Percentiles rank a stretch among this genome's conserved stretches.
These are phyloP conservation scores for Fusarium redolens DNA, from an alignment of 2,329 filamentous ascomycete genomes.

Conservation along the genomic window DNA sequence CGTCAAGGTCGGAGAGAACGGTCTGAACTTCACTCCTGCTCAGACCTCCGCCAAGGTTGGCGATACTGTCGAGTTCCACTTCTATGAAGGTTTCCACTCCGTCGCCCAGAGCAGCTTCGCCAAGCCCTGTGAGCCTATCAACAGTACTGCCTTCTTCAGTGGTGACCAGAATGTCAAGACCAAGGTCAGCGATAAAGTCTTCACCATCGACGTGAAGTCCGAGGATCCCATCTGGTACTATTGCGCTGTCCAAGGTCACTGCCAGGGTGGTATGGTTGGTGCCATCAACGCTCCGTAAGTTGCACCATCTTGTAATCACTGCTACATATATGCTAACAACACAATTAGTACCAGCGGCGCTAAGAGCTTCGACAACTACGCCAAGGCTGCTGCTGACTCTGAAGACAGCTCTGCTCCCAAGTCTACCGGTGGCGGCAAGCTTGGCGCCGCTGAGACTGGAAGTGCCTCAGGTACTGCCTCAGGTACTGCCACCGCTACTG, in stretches of 20 bases:
- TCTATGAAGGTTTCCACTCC: slow-evolving; percentile 65
- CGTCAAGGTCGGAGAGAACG: slow-evolving; percentile 41
- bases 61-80: slow-evolving; percentile 59
- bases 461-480: slow-evolving; percentile 20
- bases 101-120: slow-evolving; percentile 70
- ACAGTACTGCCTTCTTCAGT: slow-evolving; percentile 59
- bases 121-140: slow-evolving; percentile 67
- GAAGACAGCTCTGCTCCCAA: slow-evolving; percentile 33
- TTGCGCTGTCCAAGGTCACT: slow-evolving; percentile 70
- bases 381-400: slow-evolving; percentile 24
- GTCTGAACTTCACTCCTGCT: slow-evolving; percentile 62
- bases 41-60: slow-evolving; percentile 63
- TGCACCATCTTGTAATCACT: background rate
- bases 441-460: slow-evolving; percentile 29
- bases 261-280: slow-evolving; percentile 70
- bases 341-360: slow-evolving; percentile 26
- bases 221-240: slow-evolving; percentile 72
- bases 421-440: slow-evolving; percentile 33
- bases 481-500: slow-evolving; percentile 23
- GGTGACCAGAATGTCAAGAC: slow-evolving; percentile 27
- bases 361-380: slow-evolving; percentile 27
- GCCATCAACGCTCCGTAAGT: slow-evolving; percentile 51
- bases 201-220: slow-evolving; percentile 45
- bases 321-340: background rate
- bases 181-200: slow-evolving; percentile 32